Conservation (phyloP, 768 basidiomycete species). For the Asterophora parasitica region DNA sequence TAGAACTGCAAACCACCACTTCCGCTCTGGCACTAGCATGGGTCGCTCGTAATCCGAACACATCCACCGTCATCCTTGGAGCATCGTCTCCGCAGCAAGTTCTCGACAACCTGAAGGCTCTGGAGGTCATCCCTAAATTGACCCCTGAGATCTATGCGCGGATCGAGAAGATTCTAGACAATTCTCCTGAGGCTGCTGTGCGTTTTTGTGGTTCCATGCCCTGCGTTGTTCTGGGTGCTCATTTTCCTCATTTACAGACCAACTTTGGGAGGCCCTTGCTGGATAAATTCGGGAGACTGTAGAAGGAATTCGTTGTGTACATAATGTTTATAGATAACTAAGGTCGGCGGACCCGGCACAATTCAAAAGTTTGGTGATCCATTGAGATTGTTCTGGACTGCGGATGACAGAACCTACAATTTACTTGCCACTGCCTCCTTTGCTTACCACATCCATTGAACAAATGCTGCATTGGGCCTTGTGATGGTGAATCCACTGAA, state of each 20-base stretch:
- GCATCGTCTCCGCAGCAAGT: slow-evolving; percentile 61
- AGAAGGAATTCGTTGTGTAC: no score
- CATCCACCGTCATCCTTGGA: slow-evolving; percentile 62
- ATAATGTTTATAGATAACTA: no score
- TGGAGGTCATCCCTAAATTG: slow-evolving; percentile 69
- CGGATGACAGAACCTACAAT: no score
- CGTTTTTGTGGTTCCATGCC: slow-evolving; percentile 11
- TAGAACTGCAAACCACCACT: slow-evolving; percentile 53
- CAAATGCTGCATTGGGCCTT: no score
- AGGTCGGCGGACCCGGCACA: no score
- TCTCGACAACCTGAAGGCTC: slow-evolving; percentile 61
- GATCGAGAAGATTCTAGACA: slow-evolving; percentile 65
- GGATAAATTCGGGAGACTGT: slow-evolving; percentile 18
- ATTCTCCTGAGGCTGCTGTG: slow-evolving; percentile 40
- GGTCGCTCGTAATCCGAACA: slow-evolving; percentile 63
- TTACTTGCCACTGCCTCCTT: no score
- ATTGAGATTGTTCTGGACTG: no score
- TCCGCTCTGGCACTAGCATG: slow-evolving; percentile 76
- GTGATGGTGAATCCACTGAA: no score
- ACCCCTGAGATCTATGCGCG: slow-evolving; percentile 59
- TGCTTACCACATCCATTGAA: no score
- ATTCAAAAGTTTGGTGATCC: no score
- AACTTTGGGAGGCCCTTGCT: slow-evolving; percentile 20
- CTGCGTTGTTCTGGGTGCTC: neutral
- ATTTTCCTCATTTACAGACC: slow-evolving; percentile 11